Percentiles rank a stretch among this genome's conserved stretches.
Conservation (phyloP, 805 yeast species). For the Isabelozyma pseudorhagii region DNA sequence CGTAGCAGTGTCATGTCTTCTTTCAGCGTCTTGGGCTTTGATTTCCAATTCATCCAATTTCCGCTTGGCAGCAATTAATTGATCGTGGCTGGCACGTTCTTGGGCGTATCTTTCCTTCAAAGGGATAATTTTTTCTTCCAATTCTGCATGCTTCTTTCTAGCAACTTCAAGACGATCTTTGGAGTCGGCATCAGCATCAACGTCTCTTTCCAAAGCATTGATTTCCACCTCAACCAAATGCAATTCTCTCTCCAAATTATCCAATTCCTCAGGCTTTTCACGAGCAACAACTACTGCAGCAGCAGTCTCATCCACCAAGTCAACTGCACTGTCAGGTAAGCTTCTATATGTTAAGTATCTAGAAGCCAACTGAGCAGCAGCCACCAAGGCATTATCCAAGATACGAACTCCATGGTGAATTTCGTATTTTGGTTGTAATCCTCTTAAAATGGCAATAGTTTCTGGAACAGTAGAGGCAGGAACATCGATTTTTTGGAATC, state of each 20-base stretch:
- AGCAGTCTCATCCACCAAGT: constrained; percentile 91
- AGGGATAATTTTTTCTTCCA: constrained; percentile 84
- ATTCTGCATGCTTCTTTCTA: constrained; percentile 69
- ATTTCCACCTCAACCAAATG: constrained; percentile 93
- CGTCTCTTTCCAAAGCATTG: constrained; percentile 94
- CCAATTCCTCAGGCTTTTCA: constrained; percentile 96
- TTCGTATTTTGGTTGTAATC: constrained; percentile 91
- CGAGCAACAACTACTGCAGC: constrained; percentile 97
- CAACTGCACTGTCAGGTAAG: constrained; percentile 96
- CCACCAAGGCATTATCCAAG: constrained; percentile 87
- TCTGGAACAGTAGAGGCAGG: constrained; percentile 90
- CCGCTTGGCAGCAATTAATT: constrained; percentile 83
- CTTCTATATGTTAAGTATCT: constrained; percentile 93
- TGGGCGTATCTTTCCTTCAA: constrained; percentile 78
- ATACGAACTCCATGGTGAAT: constrained; percentile 97
- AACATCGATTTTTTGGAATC: constrained; percentile 96
- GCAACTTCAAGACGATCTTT: constrained; percentile 84
- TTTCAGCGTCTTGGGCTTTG: constrained; percentile 94
- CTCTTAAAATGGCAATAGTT: constrained; percentile 94
- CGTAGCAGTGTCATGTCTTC: constrained; percentile 90
- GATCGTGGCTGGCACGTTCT: constrained; percentile 89
- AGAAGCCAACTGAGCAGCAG: constrained; percentile 93
- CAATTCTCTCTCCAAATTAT: constrained; percentile 86
- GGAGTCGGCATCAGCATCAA: constrained; percentile 77
- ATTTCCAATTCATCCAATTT: constrained; percentile 88